Evolutionary conservation across 345 rosid species (phyloP).

Genomic region (Acer negundo): DNA sequence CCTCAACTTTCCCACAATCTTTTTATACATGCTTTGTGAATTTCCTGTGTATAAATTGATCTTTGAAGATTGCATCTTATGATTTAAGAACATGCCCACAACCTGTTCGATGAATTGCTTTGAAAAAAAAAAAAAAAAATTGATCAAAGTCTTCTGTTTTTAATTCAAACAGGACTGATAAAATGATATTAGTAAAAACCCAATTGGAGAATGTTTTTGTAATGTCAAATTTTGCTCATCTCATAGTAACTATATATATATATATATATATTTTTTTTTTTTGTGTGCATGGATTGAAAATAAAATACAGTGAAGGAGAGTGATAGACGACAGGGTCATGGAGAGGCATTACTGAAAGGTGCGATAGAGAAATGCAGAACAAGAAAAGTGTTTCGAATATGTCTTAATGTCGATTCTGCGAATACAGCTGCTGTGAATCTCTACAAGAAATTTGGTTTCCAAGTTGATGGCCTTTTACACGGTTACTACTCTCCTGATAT

Average conservation of each 20-base stretch:
- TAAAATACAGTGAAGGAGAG: slow-evolving; percentile 62
- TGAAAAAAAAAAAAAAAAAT: neutral
- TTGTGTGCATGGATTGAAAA: too few relatives aligned
- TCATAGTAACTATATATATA: too few relatives aligned
- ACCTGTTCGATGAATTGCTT: slow-evolving; percentile 55
- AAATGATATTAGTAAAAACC: too few relatives aligned
- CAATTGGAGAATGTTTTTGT: too few relatives aligned
- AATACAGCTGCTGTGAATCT: slow-evolving; percentile 65
- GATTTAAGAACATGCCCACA: neutral
- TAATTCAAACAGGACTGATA: too few relatives aligned
- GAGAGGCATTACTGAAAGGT: slow-evolving; percentile 67
- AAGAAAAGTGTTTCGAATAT: slow-evolving; percentile 62
- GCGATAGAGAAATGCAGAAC: slow-evolving; percentile 69
- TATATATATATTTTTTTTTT: too few relatives aligned
- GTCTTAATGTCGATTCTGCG: slow-evolving; percentile 76
- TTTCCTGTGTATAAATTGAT: too few relatives aligned
- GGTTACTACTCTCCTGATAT: slow-evolving; percentile 73
- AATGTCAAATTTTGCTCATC: too few relatives aligned
- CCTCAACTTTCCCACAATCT: neutral
- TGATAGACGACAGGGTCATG: slow-evolving; percentile 62
- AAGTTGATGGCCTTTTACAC: slow-evolving; percentile 53
- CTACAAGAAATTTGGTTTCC: slow-evolving; percentile 76
- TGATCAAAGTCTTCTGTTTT: too few relatives aligned
- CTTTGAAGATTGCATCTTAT: too few relatives aligned
- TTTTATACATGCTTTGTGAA: too few relatives aligned